Evolutionary conservation across 805 yeast species (phyloP), one percentile per base, ranked within the genome.

Genomic region (Schizosaccharomyces lindneri): DNA sequence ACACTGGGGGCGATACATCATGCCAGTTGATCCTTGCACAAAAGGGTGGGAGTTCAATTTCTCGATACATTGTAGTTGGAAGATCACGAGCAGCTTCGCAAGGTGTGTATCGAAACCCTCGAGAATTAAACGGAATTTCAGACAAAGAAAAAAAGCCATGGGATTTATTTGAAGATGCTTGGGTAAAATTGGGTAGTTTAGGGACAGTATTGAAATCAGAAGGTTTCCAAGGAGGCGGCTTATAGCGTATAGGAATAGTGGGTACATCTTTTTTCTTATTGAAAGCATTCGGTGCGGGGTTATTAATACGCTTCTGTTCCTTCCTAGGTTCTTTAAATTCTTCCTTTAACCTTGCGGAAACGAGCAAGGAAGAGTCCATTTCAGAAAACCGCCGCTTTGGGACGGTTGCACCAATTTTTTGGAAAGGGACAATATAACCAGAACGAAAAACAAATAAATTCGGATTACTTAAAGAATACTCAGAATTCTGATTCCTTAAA

Each of bases 31-130:
- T 72, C 4, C 87, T 69, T 0, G 81, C 79, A 0, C 67, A 64
- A 67, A 70, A 82, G 1, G 94, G 95, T 0, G 84, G 83, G 7
- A 83, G 70, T 63, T 89, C 97, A 0, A 87, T 79, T 0, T 87
- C 80, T 48, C 84, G 74, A 68, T 85, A 89, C 65, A 82, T 74
- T 32, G 80, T 72, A 13, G 82, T 76, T 1, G 73, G 70, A 62
- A 87, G 77, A 0, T 68, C 66, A 1, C 85, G 83, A 32, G 64
- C 65, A 0, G 94, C 88, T 2, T 82, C 76, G 68, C 95, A 86
- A 17, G 88, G 82, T 59, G 79, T 75, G 70, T 89, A 90, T 64
- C 87, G 81, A 73, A 83, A 90, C 1, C 94, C 90, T 61, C 93
- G 73, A 66, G 81, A 79, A 69, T 87, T 87, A 66, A 78, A 74